Conservation (phyloP, 2,329 filamentous ascomycete genomes). For the Fusarium albosuccineum region DNA sequence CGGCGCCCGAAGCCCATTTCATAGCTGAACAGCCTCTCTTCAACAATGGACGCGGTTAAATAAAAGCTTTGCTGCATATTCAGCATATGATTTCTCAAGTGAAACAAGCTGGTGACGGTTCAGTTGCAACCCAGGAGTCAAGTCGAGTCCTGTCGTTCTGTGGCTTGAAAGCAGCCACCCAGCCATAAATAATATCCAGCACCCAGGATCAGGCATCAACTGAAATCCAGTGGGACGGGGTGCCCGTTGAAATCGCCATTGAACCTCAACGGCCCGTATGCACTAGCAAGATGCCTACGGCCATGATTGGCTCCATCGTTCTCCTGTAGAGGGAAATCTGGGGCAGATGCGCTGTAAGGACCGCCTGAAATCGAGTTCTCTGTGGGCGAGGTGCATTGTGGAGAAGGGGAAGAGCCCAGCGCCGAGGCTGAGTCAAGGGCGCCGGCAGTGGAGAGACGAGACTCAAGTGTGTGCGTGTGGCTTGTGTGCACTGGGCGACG, state of each 20-base stretch:
- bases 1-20: background rate
- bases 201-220: conserved; percentile 35
- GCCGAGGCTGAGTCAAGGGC: conserved; percentile 34
- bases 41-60: background rate
- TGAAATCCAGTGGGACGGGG: conserved; percentile 1
- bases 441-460: conserved; percentile 1
- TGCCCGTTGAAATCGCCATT: background rate
- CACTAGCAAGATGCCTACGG: background rate
- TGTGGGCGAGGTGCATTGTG: conserved; percentile 5
- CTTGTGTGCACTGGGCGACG: conserved; percentile 15
- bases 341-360: conserved; percentile 5
- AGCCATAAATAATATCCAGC: background rate
- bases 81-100: background rate
- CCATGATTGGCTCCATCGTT: conserved; percentile 26
- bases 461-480: conserved; percentile 27
- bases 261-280: conserved; percentile 9
- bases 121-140: background rate
- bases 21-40: background rate
- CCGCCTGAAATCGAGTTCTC: conserved; percentile 1
- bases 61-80: background rate
- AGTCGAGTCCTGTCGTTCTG: background rate
- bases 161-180: conserved; percentile 21
- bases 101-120: background rate
- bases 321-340: conserved; percentile 6
- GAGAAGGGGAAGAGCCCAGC: conserved; percentile 13